phyloP scores from a whole-genome alignment of 495 filamentous ascomycete species.

The Pyrenula aspistea region DNA sequence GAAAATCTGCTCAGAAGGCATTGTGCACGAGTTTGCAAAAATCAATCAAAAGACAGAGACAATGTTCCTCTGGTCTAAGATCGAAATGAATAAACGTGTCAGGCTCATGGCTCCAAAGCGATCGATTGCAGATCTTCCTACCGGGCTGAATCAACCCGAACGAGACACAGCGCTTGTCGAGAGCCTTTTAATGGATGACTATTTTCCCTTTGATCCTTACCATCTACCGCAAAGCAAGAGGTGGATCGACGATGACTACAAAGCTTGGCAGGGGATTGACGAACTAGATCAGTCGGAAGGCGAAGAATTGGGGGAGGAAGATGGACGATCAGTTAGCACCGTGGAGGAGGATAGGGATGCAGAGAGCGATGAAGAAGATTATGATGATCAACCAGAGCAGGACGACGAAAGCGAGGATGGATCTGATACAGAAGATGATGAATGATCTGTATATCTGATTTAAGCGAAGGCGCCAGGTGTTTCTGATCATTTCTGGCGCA shows the following conservation, averaged over 20 bases:
- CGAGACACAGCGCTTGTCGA: slow-evolving; percentile 52
- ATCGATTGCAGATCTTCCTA: not conserved
- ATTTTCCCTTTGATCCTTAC: slow-evolving; percentile 97
- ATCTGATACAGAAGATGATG: not conserved
- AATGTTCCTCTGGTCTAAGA: slow-evolving; percentile 72
- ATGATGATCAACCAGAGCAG: not conserved
- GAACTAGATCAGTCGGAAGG: slow-evolving; percentile 42
- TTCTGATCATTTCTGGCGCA: too few species aligned
- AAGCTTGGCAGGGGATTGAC: slow-evolving; percentile 69
- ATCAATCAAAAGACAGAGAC: slow-evolving; percentile 74
- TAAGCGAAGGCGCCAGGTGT: not conserved
- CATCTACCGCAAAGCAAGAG: slow-evolving; percentile 69
- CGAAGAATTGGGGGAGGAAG: slow-evolving; percentile 17
- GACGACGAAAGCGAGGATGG: not conserved
- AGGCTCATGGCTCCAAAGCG: slow-evolving; percentile 37
- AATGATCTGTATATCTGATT: not conserved
- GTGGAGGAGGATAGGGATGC: not conserved
- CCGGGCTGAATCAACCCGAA: slow-evolving; percentile 13
- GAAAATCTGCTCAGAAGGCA: slow-evolving; percentile 86
- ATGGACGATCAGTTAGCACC: not conserved
- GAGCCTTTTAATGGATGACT: slow-evolving; percentile 68
- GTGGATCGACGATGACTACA: slow-evolving; percentile 79
- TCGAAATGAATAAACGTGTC: slow-evolving; percentile 84
- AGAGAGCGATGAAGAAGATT: not conserved
- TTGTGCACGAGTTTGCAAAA: slow-evolving; percentile 83